Conservation (phyloP, 2,329 filamentous ascomycete genomes). For the Diaporthe humulicola region DNA sequence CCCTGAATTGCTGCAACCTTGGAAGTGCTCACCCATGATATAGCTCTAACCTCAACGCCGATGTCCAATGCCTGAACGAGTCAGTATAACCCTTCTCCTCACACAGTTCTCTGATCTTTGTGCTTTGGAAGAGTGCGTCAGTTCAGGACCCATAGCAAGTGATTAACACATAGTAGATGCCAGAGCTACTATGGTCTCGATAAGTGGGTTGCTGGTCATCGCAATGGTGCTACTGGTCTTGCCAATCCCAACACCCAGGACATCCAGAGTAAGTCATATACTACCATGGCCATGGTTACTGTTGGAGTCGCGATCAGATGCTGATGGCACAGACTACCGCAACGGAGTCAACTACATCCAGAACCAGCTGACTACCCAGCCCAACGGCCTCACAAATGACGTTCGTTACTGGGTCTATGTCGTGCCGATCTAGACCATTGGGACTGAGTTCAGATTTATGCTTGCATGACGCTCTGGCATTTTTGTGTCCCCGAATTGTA, state of each 20-base stretch:
- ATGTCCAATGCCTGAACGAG: constrained; percentile 4
- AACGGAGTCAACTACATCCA: constrained; percentile 17
- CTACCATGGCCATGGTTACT: background rate
- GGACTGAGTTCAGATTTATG: too few species aligned
- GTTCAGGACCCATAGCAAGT: too few species aligned
- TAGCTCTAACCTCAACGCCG: constrained; percentile 12
- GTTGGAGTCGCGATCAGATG: background rate
- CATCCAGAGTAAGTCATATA: background rate
- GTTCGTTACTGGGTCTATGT: constrained; percentile 22
- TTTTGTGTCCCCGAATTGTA: background rate
- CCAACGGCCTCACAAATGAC: constrained; percentile 2
- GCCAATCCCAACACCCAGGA: constrained; percentile 9
- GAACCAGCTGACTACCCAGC: background rate
- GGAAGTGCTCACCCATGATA: background rate
- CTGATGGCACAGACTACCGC: constrained; percentile 1
- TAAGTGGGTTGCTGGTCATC: background rate
- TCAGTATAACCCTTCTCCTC: too few species aligned
- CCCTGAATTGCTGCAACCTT: too few species aligned
- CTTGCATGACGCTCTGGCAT: background rate
- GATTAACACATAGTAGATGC: too few species aligned
- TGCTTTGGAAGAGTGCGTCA: too few species aligned
- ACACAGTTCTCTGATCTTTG: too few species aligned
- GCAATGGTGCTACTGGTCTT: constrained; percentile 7
- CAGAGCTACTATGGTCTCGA: constrained; percentile 8
- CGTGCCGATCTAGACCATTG: background rate